Conservation (phyloP, 2,329 filamentous ascomycete genomes). For the Plectosphaerella sp. region DNA sequence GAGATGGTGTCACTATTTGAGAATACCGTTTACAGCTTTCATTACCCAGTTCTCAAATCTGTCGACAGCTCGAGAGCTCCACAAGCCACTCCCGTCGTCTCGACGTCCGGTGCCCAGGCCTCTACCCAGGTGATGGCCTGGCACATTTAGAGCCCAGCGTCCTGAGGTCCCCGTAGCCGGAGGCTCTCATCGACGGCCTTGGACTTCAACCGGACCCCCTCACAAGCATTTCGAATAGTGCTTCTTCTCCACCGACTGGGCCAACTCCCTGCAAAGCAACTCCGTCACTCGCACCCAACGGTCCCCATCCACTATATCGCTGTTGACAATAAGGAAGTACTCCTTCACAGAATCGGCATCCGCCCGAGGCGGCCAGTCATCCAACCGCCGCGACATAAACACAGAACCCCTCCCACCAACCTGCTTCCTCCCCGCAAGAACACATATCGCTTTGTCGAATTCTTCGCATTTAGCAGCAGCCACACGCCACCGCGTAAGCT, state of each 20-base stretch:
- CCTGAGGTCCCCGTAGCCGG: too few relatives aligned
- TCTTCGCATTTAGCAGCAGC: background rate
- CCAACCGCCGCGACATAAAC: background rate
- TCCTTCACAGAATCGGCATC: background rate
- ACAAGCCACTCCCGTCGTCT: too few relatives aligned
- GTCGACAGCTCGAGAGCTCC: too few relatives aligned
- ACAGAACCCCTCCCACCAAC: background rate
- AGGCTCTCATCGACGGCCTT: too few relatives aligned
- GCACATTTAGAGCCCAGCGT: too few relatives aligned
- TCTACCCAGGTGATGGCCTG: too few relatives aligned
- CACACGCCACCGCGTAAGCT: background rate
- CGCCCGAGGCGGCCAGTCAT: background rate
- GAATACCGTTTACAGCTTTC: too few relatives aligned
- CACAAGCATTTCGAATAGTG: background rate
- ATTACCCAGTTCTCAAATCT: too few relatives aligned
- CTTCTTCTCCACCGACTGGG: slow-evolving; percentile 40
- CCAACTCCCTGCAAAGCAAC: slow-evolving; percentile 34
- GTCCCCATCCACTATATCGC: background rate
- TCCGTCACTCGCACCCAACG: background rate
- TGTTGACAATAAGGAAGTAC: background rate
- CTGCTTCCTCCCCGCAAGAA: background rate
- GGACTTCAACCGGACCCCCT: background rate
- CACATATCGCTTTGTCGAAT: background rate
- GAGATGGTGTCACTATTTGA: too few relatives aligned
- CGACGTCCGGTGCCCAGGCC: too few relatives aligned